Conservation (phyloP, 1,284 basidiomycete genomes). For the Sporisorium sorghi region DNA sequence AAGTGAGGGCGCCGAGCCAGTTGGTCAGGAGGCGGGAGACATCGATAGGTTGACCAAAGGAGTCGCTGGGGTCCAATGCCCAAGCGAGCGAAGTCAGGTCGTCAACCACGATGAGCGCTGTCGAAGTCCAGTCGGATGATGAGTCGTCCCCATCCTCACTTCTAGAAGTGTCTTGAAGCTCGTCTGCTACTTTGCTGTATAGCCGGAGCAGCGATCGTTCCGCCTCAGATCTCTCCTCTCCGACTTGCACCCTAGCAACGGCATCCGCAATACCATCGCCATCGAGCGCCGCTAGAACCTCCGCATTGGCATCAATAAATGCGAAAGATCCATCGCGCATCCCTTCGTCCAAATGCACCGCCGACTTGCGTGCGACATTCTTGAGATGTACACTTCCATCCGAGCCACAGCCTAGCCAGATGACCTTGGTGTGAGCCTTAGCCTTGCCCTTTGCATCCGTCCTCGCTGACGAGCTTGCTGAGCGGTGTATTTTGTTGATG, state of each 20-base stretch:
- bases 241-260: background rate
- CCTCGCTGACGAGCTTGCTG: background rate
- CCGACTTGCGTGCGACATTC: conserved; percentile 45
- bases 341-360: conserved; percentile 43
- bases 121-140: conserved; percentile 26
- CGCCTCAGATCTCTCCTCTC: background rate
- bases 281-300: background rate
- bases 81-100: conserved; percentile 48
- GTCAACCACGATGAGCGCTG: conserved; percentile 37
- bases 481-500: conserved; percentile 16
- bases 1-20: conserved; percentile 37
- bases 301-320: conserved; percentile 35
- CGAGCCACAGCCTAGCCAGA: conserved; percentile 51
- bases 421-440: conserved; percentile 23
- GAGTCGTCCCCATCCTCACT: background rate
- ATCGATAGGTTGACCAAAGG: conserved; percentile 11
- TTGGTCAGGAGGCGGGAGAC: conserved; percentile 15
- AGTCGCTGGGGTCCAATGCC: conserved; percentile 22
- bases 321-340: conserved; percentile 24
- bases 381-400: conserved; percentile 41
- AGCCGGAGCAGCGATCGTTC: conserved; percentile 11
- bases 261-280: background rate
- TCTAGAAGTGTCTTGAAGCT: conserved; percentile 6
- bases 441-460: conserved; percentile 19
- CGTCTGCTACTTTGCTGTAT: conserved; percentile 10